A percentile compares a stretch with the other conserved stretches of the same genome.
phyloP scores from a whole-genome alignment of 768 basidiomycete species.

The Leucosporidium yakuticum region DNA sequence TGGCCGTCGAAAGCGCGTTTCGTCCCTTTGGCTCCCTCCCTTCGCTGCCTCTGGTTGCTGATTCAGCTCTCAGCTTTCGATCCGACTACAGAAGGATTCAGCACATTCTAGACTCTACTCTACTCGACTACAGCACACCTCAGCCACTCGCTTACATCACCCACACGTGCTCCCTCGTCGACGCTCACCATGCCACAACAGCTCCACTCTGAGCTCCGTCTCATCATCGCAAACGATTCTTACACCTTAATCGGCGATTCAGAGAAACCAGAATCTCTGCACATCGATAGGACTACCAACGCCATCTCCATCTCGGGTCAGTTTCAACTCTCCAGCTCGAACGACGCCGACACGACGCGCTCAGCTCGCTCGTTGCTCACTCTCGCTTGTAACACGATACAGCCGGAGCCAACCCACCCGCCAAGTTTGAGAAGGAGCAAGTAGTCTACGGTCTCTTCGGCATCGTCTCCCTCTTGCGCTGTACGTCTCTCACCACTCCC shows the following conservation, averaged over 20 bases:
- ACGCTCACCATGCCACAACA: no score
- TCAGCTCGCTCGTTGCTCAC: background rate
- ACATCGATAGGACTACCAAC: conserved; percentile 44
- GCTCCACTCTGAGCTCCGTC: conserved; percentile 19
- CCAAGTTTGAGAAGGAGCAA: conserved; percentile 37
- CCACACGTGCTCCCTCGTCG: no score
- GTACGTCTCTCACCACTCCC: conserved; percentile 19
- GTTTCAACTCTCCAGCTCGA: conserved; percentile 19
- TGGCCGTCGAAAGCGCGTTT: no score
- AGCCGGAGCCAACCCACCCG: background rate
- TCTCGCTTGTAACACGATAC: background rate
- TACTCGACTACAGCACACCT: no score
- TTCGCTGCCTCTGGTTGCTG: no score
- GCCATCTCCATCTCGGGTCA: conserved; percentile 45
- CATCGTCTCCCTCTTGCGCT: conserved; percentile 48
- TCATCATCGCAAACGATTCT: conserved; percentile 24
- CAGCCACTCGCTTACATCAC: no score
- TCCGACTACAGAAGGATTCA: no score
- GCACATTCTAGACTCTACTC: no score
- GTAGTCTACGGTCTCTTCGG: conserved; percentile 50
- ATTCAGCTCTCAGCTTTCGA: no score
- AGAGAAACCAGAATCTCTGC: conserved; percentile 40
- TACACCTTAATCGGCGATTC: conserved; percentile 34
- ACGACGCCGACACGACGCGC: background rate
- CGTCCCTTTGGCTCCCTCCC: no score